Evolutionary conservation across 2,329 filamentous ascomycete genomes (phyloP).

Genomic region (Dryadomyces quercivorus): DNA sequence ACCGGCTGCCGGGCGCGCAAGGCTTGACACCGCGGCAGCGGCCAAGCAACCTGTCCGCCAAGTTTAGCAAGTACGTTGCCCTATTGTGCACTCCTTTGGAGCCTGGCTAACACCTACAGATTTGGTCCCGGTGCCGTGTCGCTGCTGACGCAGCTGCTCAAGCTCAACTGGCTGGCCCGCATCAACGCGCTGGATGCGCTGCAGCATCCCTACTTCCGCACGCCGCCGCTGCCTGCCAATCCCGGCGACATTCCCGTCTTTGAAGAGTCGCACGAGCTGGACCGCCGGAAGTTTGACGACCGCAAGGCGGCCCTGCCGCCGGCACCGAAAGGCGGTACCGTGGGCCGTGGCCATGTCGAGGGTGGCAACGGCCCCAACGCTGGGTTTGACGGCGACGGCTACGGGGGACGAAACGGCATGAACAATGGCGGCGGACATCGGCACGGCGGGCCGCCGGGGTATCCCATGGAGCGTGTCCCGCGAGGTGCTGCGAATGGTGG

Average conservation of each 20-base stretch:
- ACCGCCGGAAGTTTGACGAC: constrained; percentile 79
- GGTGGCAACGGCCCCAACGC: constrained; percentile 32
- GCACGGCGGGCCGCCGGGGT: constrained; percentile 13
- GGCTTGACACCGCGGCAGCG: constrained; percentile 51
- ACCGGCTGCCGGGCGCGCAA: constrained; percentile 68
- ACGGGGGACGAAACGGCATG: constrained; percentile 18
- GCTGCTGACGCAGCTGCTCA: constrained; percentile 69
- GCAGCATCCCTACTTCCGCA: constrained; percentile 83
- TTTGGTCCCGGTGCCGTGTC: constrained; percentile 62
- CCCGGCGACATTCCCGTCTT: constrained; percentile 84
- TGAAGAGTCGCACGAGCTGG: constrained; percentile 93
- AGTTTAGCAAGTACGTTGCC: constrained; percentile 55
- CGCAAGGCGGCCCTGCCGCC: constrained; percentile 76
- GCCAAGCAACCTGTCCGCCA: constrained; percentile 53
- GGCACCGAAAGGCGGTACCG: constrained; percentile 81
- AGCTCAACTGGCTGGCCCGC: constrained; percentile 75
- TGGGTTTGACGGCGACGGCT: constrained; percentile 39
- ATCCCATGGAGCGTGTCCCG: constrained; percentile 18
- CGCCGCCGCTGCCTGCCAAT: constrained; percentile 61
- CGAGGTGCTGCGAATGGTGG: constrained; percentile 15
- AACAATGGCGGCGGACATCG: background rate
- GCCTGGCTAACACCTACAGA: constrained; percentile 22
- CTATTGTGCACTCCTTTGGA: background rate
- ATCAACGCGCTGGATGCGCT: constrained; percentile 92
- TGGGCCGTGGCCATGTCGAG: constrained; percentile 55